These are phyloP conservation scores for Eucalyptus tenuipes DNA, from an alignment of 345 rosid species.

Conservation along the genomic window DNA sequence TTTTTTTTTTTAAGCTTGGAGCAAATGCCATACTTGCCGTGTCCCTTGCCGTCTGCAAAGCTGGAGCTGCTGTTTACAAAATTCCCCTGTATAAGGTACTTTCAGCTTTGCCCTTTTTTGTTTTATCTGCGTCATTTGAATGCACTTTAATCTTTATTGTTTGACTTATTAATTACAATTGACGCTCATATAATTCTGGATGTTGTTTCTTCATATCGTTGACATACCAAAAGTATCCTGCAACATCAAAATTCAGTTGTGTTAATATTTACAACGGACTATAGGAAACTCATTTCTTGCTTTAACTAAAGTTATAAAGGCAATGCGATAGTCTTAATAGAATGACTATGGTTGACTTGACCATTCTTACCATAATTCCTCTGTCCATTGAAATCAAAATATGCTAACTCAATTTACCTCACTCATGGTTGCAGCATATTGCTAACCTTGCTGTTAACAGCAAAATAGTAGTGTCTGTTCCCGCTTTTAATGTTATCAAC, in stretches of 20 bases:
- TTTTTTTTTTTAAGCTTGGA: constrained; percentile 46
- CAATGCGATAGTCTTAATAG: background rate
- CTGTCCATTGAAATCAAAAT: background rate
- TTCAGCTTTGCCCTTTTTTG: background rate
- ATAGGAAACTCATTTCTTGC: background rate
- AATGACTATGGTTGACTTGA: background rate
- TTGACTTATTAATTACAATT: background rate
- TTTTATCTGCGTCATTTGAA: background rate
- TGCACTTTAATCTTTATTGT: background rate
- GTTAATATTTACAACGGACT: background rate
- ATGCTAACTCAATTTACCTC: background rate
- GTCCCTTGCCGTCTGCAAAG: constrained; percentile 88
- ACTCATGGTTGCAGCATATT: constrained; percentile 42
- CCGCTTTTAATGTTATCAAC: constrained; percentile 89
- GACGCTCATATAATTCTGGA: background rate
- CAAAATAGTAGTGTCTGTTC: constrained; percentile 77
- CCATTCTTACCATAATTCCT: background rate
- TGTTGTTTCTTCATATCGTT: background rate
- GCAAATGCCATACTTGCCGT: constrained; percentile 87
- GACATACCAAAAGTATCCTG: background rate
- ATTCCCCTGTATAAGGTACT: constrained; percentile 75
- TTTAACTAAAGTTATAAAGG: background rate
- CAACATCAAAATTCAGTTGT: background rate
- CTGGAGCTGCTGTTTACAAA: constrained; percentile 55
- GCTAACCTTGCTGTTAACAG: constrained; percentile 91